Evolutionary conservation across 352 stramenopile species (phyloP).

Genomic region (Phytopythium boreale): DNA sequence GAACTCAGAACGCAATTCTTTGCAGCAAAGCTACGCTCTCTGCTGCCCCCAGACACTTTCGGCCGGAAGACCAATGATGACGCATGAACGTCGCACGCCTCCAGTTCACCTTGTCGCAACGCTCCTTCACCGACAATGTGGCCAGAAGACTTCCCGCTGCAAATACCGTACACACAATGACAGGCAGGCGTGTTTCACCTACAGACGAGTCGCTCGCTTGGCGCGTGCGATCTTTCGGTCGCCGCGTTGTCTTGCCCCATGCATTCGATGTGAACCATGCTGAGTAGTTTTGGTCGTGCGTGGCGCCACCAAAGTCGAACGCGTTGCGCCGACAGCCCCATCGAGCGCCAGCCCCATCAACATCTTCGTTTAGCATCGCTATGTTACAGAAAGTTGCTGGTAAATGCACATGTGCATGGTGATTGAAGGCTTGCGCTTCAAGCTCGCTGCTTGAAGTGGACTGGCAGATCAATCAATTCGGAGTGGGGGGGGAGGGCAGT

Average conservation of each 20-base stretch:
- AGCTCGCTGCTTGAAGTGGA: background rate
- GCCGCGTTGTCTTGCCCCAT: background rate
- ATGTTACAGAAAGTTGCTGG: background rate
- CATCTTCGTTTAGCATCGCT: too few relatives aligned
- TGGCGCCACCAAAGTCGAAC: background rate
- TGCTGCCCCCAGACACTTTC: background rate
- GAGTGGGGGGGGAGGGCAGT: background rate
- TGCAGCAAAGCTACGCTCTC: background rate
- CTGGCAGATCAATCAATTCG: background rate
- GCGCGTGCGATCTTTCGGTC: background rate
- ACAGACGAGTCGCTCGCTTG: background rate
- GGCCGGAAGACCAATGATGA: background rate
- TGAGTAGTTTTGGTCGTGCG: background rate
- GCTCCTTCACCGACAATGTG: background rate
- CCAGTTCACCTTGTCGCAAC: background rate
- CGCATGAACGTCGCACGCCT: background rate
- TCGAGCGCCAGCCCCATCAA: background rate
- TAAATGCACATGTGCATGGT: background rate
- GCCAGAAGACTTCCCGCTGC: background rate
- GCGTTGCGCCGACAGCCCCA: background rate
- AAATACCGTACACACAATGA: too few relatives aligned
- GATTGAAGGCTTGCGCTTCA: constrained; percentile 1
- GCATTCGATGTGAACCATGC: background rate
- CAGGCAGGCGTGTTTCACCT: too few relatives aligned
- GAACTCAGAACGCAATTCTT: background rate